A percentile compares a stretch with the other conserved stretches of the same genome.
phyloP scores from a whole-genome alignment of 2,329 filamentous ascomycete genomes.

The Grosmannia penicillata region DNA sequence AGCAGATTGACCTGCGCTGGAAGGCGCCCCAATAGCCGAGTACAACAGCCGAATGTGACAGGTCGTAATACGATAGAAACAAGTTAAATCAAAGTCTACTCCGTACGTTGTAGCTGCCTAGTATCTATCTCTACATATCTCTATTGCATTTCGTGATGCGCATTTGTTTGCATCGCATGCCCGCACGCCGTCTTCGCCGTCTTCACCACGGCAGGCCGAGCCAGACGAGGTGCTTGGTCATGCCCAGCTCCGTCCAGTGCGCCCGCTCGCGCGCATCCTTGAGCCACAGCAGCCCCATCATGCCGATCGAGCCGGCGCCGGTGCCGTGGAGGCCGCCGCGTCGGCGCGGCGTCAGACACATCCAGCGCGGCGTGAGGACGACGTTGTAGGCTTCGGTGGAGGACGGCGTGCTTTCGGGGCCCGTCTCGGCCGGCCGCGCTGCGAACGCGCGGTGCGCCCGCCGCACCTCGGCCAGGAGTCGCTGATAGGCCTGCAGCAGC shows the following conservation, averaged over 20 bases:
- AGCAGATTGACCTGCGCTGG: constrained; percentile 56
- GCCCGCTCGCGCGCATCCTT: constrained; percentile 12
- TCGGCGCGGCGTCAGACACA: constrained; percentile 19
- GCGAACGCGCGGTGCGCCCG: constrained; percentile 9
- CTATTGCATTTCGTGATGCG: too few species aligned
- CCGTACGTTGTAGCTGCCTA: too few species aligned
- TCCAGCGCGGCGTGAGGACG: constrained; percentile 17
- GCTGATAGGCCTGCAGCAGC: constrained; percentile 10
- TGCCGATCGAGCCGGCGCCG: constrained; percentile 18
- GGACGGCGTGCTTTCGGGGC: neutral
- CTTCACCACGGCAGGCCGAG: constrained; percentile 9
- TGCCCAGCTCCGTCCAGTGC: constrained; percentile 13
- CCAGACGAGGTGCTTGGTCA: constrained; percentile 12
- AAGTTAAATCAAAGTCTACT: too few species aligned
- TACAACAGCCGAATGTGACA: too few species aligned
- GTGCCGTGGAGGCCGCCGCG: constrained; percentile 13
- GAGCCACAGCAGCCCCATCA: constrained; percentile 20
- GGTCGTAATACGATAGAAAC: too few species aligned
- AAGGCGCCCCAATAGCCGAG: constrained; percentile 21
- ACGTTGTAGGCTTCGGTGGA: constrained; percentile 17
- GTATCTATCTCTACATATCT: too few species aligned
- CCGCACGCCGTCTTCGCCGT: neutral
- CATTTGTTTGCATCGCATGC: too few species aligned
- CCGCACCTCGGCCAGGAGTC: constrained; percentile 8
- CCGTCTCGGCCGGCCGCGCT: constrained; percentile 2